Evolutionary conservation across 2,329 filamentous ascomycete species (phyloP).

Genomic region (Pezicula rhizophila): DNA sequence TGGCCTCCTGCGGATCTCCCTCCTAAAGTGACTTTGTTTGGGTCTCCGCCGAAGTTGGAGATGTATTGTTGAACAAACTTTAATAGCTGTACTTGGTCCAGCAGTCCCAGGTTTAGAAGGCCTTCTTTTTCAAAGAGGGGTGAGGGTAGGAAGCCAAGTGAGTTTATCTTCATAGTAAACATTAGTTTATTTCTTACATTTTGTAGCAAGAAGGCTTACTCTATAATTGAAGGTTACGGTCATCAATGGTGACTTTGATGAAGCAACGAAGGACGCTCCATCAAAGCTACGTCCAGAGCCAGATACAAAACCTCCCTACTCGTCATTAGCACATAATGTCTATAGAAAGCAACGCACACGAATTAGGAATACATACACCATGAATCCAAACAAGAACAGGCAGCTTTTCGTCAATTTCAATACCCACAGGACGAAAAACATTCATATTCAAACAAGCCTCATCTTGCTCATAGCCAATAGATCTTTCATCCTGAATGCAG

Average conservation of each 20-base stretch:
- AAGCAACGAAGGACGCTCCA: background rate
- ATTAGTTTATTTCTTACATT: background rate
- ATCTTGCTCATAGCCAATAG: background rate
- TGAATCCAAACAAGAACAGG: background rate
- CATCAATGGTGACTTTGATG: background rate
- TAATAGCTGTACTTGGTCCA: background rate
- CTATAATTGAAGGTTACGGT: background rate
- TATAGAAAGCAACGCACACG: background rate
- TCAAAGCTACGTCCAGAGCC: background rate
- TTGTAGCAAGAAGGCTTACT: background rate
- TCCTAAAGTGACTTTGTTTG: conserved; percentile 35
- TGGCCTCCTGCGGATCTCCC: conserved; percentile 20
- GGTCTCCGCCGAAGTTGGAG: conserved; percentile 35
- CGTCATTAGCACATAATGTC: too few species aligned
- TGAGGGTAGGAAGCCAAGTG: background rate
- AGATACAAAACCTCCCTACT: background rate
- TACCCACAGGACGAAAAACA: background rate
- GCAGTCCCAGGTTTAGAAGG: background rate
- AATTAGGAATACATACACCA: background rate
- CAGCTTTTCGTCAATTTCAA: background rate
- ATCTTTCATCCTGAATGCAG: background rate
- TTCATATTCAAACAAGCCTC: conserved; percentile 1
- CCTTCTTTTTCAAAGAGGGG: background rate
- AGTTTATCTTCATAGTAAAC: background rate
- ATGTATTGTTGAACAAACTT: conserved; percentile 36